A percentile compares a stretch with the other conserved stretches of the same genome.
These are phyloP conservation scores for Cordyceps tenuipes DNA, from an alignment of 2,329 filamentous ascomycete genomes.

Conservation along the genomic window DNA sequence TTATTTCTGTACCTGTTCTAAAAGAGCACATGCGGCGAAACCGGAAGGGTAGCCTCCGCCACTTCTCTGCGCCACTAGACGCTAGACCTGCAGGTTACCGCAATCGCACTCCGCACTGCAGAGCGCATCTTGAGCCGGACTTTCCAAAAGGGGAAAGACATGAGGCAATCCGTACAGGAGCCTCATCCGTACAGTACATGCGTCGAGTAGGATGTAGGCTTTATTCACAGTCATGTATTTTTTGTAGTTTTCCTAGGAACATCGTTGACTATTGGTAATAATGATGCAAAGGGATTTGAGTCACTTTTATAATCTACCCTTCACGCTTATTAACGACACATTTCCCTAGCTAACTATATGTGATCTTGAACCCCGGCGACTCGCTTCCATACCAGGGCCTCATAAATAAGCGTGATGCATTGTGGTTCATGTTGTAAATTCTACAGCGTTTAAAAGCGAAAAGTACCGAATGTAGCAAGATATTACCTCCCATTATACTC, in stretches of 20 bases:
- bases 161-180: too few relatives aligned
- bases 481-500: neutral
- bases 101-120: constrained; percentile 1
- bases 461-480: neutral
- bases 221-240: neutral
- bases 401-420: neutral
- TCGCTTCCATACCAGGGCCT: too few relatives aligned
- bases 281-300: too few relatives aligned
- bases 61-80: neutral
- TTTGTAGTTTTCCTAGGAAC: too few relatives aligned
- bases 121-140: constrained; percentile 1
- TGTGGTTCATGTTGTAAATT: neutral
- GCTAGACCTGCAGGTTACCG: constrained; percentile 10
- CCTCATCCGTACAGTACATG: too few relatives aligned
- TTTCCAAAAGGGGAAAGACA: constrained; percentile 9
- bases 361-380: too few relatives aligned
- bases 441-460: neutral
- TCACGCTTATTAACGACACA: too few relatives aligned
- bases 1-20: too few relatives aligned
- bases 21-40: neutral
- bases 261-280: too few relatives aligned
- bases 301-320: too few relatives aligned
- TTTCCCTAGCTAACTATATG: too few relatives aligned
- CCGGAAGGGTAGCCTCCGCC: constrained; percentile 12
- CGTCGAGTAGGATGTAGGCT: too few relatives aligned